Evolutionary conservation across 371 early-diverging fungal species (phyloP), one percentile per base, ranked within the genome.

Genomic region (Mortierella sp.): DNA sequence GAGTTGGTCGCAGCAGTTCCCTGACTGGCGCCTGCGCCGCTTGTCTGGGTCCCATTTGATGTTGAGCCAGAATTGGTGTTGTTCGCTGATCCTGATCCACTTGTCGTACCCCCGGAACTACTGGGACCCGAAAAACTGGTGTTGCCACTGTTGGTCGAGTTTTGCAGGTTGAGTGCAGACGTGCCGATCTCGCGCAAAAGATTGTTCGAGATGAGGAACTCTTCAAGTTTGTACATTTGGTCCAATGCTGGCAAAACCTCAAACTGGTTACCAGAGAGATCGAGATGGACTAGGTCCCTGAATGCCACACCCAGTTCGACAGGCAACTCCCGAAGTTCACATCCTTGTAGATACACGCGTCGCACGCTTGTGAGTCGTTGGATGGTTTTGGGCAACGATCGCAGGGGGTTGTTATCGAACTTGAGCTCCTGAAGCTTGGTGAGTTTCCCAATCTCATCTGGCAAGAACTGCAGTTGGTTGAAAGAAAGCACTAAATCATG

Each of bases 371-470:
- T 46, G 24, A 80, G 55, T 44, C 71, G 59, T 29, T 69, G 67
- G 19, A 80, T 71, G 19, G 79, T 63, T 31, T 44, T 57, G 22
- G 80, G 80, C 12, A 80, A 28, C 37, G 74, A 58, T 4, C 63
- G 66, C 37, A 80, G 52, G 22, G 80, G 80, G 40, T 80, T 80
- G 48, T 80, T 69, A 54, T 80, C 72, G 28, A 79, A 76, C 48
- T 80, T 80, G 7, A 93, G 60, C 50, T 85, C 83, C 46, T 56
- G 80, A 24, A 93, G 71, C 19, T 79, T 79, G 13, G 72, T 78
- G n/a, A 93, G 67, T 29, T 86, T 80, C 22, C 89, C 83, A 31
- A 93, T 86, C 19, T 88, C 85, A 13, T 88, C 88, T 9, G 93
- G 92, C 19, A 93, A 61, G 3, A 43, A 63, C 43, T 67, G 72